These are phyloP conservation scores for Metschnikowia arizonensis DNA, from an alignment of 805 yeast species.

Conservation along the genomic window DNA sequence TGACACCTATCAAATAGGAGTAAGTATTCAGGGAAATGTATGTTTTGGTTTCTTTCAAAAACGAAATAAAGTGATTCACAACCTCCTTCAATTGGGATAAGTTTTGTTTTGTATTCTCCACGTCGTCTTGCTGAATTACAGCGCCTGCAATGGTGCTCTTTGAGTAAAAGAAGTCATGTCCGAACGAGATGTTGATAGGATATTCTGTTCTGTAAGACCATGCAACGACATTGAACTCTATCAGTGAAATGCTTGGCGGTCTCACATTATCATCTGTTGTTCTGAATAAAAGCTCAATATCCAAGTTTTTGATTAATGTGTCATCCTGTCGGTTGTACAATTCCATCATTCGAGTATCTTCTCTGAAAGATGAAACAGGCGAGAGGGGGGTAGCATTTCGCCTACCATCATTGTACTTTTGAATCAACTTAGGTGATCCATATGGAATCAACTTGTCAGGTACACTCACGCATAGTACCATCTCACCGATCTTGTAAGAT, in stretches of 20 bases:
- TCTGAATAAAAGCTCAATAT: constrained; percentile 28
- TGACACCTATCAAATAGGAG: constrained; percentile 37
- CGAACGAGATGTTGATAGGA: constrained; percentile 37
- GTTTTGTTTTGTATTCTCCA: constrained; percentile 31
- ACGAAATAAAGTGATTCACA: constrained; percentile 30
- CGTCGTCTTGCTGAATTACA: constrained; percentile 23
- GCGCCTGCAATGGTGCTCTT: constrained; percentile 21
- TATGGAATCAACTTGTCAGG: constrained; percentile 35
- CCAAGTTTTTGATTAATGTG: constrained; percentile 22
- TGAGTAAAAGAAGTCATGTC: constrained; percentile 40
- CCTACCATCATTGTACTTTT: constrained; percentile 32
- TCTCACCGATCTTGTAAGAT: constrained; percentile 30
- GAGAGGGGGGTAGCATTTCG: neutral
- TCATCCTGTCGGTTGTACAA: constrained; percentile 28
- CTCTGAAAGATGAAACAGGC: constrained; percentile 7
- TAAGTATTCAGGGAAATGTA: constrained; percentile 30
- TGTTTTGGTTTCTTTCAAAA: constrained; percentile 32
- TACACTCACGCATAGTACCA: constrained; percentile 30
- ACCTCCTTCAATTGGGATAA: constrained; percentile 35
- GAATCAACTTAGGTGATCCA: constrained; percentile 35
- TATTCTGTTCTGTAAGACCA: constrained; percentile 41
- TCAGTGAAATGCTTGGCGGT: constrained; percentile 33
- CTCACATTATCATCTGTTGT: constrained; percentile 19
- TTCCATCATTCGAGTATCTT: constrained; percentile 25
- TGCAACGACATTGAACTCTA: constrained; percentile 36